phyloP scores from a whole-genome alignment of 1,139 yeast genomes.

The Arxiozyma telluris region DNA sequence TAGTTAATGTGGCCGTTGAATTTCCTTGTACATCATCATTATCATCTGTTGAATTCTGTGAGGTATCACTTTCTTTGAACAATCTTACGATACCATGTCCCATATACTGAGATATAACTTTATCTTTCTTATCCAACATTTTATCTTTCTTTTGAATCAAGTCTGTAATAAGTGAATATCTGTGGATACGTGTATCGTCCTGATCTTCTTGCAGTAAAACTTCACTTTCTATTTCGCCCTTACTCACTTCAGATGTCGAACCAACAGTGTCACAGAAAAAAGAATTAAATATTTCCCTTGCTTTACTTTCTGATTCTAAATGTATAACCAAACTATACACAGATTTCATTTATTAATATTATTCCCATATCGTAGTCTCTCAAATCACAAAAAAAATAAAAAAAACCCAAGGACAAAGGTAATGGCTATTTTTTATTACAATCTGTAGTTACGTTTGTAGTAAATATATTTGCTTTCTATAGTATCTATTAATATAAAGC shows the following conservation, averaged over 20 bases:
- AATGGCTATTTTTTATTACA: background rate
- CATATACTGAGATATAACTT: slow-evolving; percentile 34
- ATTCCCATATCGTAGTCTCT: background rate
- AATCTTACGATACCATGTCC: slow-evolving; percentile 69
- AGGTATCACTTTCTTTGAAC: slow-evolving; percentile 39
- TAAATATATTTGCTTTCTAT: too few species aligned
- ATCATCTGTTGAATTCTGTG: slow-evolving; percentile 8
- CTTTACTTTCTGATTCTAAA: slow-evolving; percentile 8
- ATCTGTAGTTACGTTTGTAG: background rate
- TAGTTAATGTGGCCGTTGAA: slow-evolving; percentile 16
- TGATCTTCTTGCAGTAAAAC: background rate
- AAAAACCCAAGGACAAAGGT: too few species aligned
- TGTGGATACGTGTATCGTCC: background rate
- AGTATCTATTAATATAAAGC: background rate
- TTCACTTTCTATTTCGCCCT: slow-evolving; percentile 1
- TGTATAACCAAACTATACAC: slow-evolving; percentile 13
- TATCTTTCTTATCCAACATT: slow-evolving; percentile 12
- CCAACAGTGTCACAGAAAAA: slow-evolving; percentile 5
- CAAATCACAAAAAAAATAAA: background rate
- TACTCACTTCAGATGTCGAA: slow-evolving; percentile 3
- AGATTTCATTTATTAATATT: slow-evolving; percentile 7
- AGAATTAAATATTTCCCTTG: slow-evolving; percentile 7
- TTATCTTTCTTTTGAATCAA: background rate
- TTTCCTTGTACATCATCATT: background rate
- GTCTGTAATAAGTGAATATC: background rate